A percentile compares a stretch with the other conserved stretches of the same genome.
These are phyloP conservation scores for Parsonsia alboflavescens DNA, from an alignment of 257 asterid genomes.

Conservation along the genomic window DNA sequence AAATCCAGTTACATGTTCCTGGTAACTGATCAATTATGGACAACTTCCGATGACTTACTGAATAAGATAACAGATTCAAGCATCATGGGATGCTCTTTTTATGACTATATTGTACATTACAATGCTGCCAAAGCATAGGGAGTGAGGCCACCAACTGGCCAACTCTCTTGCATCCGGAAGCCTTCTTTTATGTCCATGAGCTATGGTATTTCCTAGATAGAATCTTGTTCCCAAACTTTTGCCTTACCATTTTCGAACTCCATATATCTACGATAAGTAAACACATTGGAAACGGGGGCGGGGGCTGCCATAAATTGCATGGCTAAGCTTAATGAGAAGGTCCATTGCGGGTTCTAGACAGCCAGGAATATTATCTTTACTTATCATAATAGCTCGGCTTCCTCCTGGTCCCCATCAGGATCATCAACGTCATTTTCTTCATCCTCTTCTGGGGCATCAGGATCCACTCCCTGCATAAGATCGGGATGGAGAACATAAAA, in stretches of 20 bases:
- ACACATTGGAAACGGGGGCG: no score
- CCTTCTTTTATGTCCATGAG: background rate
- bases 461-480: conserved; percentile 74
- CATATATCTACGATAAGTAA: background rate
- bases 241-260: background rate
- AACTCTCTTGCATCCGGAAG: background rate
- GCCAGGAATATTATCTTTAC: background rate
- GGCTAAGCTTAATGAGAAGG: background rate
- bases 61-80: background rate
- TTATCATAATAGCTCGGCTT: conserved; percentile 54
- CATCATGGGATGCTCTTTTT: background rate
- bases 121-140: background rate
- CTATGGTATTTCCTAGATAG: background rate
- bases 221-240: background rate
- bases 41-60: background rate
- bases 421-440: conserved; percentile 89
- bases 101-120: background rate
- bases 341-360: conserved; percentile 1
- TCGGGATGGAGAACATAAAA: background rate
- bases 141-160: no score
- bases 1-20: background rate
- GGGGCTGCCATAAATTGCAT: background rate
- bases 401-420: conserved; percentile 82
- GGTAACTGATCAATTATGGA: background rate
- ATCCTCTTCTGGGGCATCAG: conserved; percentile 96